Base-by-base conservation (phyloP, 2,329 filamentous ascomycete genomes). In the Penicillium carneum region DNA sequence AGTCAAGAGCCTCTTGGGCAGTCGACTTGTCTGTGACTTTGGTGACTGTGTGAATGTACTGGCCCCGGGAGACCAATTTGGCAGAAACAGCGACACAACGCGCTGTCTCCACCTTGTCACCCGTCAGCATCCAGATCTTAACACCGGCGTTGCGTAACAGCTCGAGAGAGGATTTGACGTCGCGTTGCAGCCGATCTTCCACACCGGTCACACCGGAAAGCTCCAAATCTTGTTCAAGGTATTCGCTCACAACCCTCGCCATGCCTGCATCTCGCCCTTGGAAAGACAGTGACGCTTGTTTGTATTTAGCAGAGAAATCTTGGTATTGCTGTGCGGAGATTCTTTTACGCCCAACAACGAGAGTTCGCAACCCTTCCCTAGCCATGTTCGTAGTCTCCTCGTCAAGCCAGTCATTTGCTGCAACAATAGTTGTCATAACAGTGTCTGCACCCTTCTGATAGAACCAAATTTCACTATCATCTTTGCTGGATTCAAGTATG, bases 301-400 rank as follows among this genome's bases (percentile, higher is more conserved):
- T 87, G 74, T 96, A 91, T 51, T 84, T 87, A 26, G 81, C 75
- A 0, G 90, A 85, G 73, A 99, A 99, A 42, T 93, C 89, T 42
- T 87, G 83, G 73, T 97, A 98, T 69, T 93, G 90, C 68, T 90
- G 85, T 6, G 82, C 70, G 0, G 92, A 94, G 6, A 99, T 83
- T 69, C 88, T 89, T 76, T 95, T 97, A 48, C 96, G 87, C n/a
- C 95, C 96, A 29, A 99, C 90, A 6, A 99, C 95, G 6, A 99
- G 84, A 0, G 95, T 99, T 60, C 95, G 89, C 51, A 99, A 82
- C 41, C 95, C 95, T 82, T 99, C 96, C 49, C 95, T 88, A 6
- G 96, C 96, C 96, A 99, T 99, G 76, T 99, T 99, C n/a, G 92
- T 92, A 0, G 95, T 98, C 77, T 99, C 95, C 77, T 99, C 95